Conservation (phyloP, 495 filamentous ascomycete genomes). For the Neurospora sublineolata region DNA sequence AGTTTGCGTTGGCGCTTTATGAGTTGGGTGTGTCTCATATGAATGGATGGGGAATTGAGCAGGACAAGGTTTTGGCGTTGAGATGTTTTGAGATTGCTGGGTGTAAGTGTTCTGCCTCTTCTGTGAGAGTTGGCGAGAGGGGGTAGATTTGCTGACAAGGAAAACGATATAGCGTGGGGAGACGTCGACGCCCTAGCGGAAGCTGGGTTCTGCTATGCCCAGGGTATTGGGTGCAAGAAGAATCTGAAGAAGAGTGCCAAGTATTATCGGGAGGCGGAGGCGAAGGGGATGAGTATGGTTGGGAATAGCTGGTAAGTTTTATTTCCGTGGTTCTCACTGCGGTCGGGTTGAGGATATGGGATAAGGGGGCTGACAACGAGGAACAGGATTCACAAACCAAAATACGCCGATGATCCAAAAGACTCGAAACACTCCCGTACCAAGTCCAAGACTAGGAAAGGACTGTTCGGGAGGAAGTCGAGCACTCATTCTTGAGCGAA, state of each 20-base stretch:
- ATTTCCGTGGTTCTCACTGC: not conserved
- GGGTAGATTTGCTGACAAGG: conserved; percentile 6
- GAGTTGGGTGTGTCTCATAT: conserved; percentile 94
- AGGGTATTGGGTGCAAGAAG: conserved; percentile 83
- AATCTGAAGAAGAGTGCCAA: conserved; percentile 88
- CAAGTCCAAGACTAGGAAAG: conserved; percentile 34
- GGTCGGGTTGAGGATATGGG: not conserved
- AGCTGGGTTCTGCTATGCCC: conserved; percentile 76
- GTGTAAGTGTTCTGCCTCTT: conserved; percentile 40
- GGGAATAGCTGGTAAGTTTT: conserved; percentile 85
- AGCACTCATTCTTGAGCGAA: not conserved
- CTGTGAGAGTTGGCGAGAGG: not conserved
- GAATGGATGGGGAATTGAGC: conserved; percentile 94
- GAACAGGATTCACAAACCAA: conserved; percentile 81
- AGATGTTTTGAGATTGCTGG: conserved; percentile 94
- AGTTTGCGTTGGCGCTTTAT: conserved; percentile 90
- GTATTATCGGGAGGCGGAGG: conserved; percentile 81
- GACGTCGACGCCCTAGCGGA: conserved; percentile 88
- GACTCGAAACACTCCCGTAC: conserved; percentile 25
- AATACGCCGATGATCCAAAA: conserved; percentile 58
- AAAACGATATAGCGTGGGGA: conserved; percentile 56
- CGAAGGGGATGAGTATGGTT: conserved; percentile 91
- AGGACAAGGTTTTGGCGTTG: conserved; percentile 78
- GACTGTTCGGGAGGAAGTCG: conserved; percentile 30
- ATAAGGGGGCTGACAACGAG: not conserved